Percentiles rank a stretch among this genome's conserved stretches.
phyloP scores from a whole-genome alignment of 164 flowering plant species.

The grape (Vitis vinifera) region ASM3070453v1 NC_081809.1:4628001-4628500 shows the following conservation, averaged over 20 bases:
- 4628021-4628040: slow-evolving; percentile 5
- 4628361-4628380: neutral
- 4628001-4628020: slow-evolving; percentile 11
- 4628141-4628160: too few relatives aligned
- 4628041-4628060: slow-evolving; percentile 2
- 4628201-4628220: neutral
- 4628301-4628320: slow-evolving; percentile 3
- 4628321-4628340: slow-evolving; percentile 5
- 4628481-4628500: neutral
- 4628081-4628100: too few relatives aligned
- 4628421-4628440: neutral
- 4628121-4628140: too few relatives aligned
- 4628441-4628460: slow-evolving; percentile 20
- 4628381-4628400: neutral
- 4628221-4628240: neutral
- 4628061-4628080: neutral
- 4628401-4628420: slow-evolving; percentile 19
- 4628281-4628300: neutral
- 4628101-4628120: neutral
- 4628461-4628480: neutral
- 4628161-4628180: too few relatives aligned
- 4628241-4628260: neutral
- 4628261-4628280: neutral
- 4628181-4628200: too few relatives aligned
- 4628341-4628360: neutral